Conservation (phyloP, 352 stramenopile genomes). For the Pythium apleroticum region DNA sequence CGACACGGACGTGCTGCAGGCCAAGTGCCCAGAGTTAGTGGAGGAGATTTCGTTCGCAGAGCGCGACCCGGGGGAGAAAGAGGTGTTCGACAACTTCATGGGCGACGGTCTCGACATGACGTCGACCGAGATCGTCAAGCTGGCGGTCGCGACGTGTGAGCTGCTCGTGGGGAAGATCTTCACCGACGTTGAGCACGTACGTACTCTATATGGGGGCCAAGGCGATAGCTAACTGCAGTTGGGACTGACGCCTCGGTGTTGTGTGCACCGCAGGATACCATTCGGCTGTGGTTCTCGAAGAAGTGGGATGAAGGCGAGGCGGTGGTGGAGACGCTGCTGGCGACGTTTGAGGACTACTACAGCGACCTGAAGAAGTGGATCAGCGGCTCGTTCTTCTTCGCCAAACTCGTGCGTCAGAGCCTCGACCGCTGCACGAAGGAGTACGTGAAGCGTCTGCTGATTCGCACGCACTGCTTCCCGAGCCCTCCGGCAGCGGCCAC, state of each 20-base stretch:
- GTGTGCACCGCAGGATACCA: conserved; percentile 46
- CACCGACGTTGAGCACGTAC: conserved; percentile 69
- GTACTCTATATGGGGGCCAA: background rate
- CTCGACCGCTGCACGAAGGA: conserved; percentile 68
- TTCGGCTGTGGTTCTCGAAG: conserved; percentile 76
- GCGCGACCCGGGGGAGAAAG: conserved; percentile 67
- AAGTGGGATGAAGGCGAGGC: conserved; percentile 79
- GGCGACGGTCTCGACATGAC: conserved; percentile 71
- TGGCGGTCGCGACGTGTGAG: conserved; percentile 63
- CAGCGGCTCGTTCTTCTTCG: conserved; percentile 83
- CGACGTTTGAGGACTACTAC: conserved; percentile 81
- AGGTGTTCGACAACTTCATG: conserved; percentile 74
- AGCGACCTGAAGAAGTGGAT: conserved; percentile 74
- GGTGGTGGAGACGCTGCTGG: conserved; percentile 73
- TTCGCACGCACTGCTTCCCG: conserved; percentile 59
- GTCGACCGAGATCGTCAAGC: conserved; percentile 78
- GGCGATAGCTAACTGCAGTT: too few relatives aligned
- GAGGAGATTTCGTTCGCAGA: conserved; percentile 84
- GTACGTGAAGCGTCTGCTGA: conserved; percentile 59
- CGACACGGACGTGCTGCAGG: conserved; percentile 77
- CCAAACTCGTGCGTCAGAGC: conserved; percentile 69
- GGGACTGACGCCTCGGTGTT: background rate
- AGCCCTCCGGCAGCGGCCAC: conserved; percentile 35
- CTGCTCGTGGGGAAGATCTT: conserved; percentile 80
- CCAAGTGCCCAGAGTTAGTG: conserved; percentile 80